Evolutionary conservation across 164 flowering plant species (phyloP), one percentile per base, ranked within the genome.

Genomic region (Saururus chinensis): DNA sequence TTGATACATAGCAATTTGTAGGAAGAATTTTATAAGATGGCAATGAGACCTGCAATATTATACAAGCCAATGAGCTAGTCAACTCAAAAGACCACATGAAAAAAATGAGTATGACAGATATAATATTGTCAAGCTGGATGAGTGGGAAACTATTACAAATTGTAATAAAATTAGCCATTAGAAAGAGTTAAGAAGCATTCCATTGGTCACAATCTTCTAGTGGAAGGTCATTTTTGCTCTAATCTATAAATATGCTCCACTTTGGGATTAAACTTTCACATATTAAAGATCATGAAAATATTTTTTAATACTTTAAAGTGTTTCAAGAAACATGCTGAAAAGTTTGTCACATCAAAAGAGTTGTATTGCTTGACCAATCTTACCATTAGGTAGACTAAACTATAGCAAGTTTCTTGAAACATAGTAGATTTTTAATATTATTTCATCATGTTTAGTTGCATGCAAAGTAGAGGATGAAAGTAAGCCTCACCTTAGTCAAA

Each of bases 401-500:
- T 9, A 52, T 21, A 12, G 9, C 2, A 53, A n/a, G 56, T n/a
- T 53, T 53, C 19, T 9, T 19, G 23, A 53, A 19, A n/a, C 23
- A 20, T n/a, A 21, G 9, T 21, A 16, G 41, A 8, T 41, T 21
- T 19, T 20, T 20, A 8, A 40, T 51, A 41, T 59, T n/a, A 30
- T 42, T 59, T 23, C 24, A 42, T 22, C 24, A 20, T 6, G 37
- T 30, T 30, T 30, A 30, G 6, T 42, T n/a, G 49, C 11, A 40
- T 11, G 19, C 37, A 42, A 11, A 60, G 51, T 24, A 48, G 10
- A 60, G 20, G 26, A 49, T 19, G 22, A 48, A 48, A 48, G 19
- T n/a, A 4, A 23, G 20, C 49, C 80, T 65, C 63, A 86, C 98
- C 91, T 81, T 75, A 48, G 76, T 35, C 56, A 81, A 74, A 26